Evolutionary conservation across 2,329 filamentous ascomycete genomes (phyloP), one percentile per base, ranked within the genome.

Genomic region (Ophiostoma australiae): DNA sequence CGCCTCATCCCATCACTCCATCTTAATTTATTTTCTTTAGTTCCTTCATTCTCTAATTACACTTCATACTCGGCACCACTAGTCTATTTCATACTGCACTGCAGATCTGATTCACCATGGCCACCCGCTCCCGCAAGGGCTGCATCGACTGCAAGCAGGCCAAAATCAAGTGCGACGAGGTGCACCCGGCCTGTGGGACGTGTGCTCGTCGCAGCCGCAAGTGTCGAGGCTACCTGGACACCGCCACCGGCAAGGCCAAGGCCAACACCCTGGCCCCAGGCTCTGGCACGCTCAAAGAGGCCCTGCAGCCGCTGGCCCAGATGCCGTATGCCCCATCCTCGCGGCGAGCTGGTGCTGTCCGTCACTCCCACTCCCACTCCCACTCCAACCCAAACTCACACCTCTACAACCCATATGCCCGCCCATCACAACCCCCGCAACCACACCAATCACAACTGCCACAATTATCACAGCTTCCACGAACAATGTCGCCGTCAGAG

Each of bases 101-200:
- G 27, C 33, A 17, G 0, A 31, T 20, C 61, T 31, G 27, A 31
- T 11, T 61, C 31, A 55, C 55, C 44, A 74, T 73, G 73, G 61
- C 72, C 6, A 74, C 73, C 2, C 73, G 73, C 7, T 74, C 73
- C 35, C 73, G 73, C 55, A 73, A 74, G 61, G 73, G 73, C 65
- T 74, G 73, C 70, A 73, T 74, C 61, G 73, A 74, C 67, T 74
- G 73, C 70, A 74, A 74, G 69, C 72, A 74, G 69, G 73, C 73
- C 70, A 74, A 73, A 69, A 68, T 74, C 72, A 74, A 74, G 69
- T 74, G 73, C 61, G 73, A 74, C 66, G 73, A 74, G 68, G 73
- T 72, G 27, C 73, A 72, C 31, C 73, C 73, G 7, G 69, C 68
- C 27, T 74, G 73, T 35, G 73, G 73, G 3, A 74, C 73, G 20